Evolutionary conservation across 768 basidiomycete genomes (phyloP).

Genomic region (Lenzites betulinus): DNA sequence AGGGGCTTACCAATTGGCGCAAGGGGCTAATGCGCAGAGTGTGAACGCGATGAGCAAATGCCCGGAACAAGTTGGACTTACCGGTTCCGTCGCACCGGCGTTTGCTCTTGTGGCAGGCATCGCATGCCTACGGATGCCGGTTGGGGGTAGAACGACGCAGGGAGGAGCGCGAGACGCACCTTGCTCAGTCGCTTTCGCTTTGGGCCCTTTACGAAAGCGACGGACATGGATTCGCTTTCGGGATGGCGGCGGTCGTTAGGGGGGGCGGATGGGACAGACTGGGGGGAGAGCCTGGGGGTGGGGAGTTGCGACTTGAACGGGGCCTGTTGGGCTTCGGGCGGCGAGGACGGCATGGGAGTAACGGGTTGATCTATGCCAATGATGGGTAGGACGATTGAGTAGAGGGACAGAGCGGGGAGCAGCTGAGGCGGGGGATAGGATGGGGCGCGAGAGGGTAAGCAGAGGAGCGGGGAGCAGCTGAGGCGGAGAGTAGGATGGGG

Average conservation of each 20-base stretch:
- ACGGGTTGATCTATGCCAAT: too few species aligned
- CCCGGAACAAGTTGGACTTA: conserved; percentile 35
- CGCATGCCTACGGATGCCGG: conserved; percentile 55
- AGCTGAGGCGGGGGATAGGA: not conserved
- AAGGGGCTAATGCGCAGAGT: conserved; percentile 53
- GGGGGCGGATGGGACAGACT: conserved; percentile 4
- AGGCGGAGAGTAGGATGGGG: too few species aligned
- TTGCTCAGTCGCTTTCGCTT: conserved; percentile 57
- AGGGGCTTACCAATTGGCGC: conserved; percentile 70
- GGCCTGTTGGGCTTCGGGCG: conserved; percentile 7
- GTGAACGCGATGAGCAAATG: not conserved
- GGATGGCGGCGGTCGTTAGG: conserved; percentile 20
- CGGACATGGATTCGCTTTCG: conserved; percentile 34
- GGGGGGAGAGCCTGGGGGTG: conserved; percentile 3
- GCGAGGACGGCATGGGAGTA: not conserved
- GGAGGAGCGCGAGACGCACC: conserved; percentile 32
- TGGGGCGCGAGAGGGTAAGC: not conserved
- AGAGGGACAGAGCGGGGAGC: not conserved
- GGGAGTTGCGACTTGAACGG: not conserved
- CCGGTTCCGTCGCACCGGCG: conserved; percentile 83
- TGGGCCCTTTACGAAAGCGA: conserved; percentile 52
- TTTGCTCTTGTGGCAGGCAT: conserved; percentile 85
- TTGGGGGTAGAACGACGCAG: not conserved
- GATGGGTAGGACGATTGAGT: not conserved
- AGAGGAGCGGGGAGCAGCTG: not conserved